Base-by-base conservation (phyloP, 306 rosid species). In the Prunus campanulata region DNA sequence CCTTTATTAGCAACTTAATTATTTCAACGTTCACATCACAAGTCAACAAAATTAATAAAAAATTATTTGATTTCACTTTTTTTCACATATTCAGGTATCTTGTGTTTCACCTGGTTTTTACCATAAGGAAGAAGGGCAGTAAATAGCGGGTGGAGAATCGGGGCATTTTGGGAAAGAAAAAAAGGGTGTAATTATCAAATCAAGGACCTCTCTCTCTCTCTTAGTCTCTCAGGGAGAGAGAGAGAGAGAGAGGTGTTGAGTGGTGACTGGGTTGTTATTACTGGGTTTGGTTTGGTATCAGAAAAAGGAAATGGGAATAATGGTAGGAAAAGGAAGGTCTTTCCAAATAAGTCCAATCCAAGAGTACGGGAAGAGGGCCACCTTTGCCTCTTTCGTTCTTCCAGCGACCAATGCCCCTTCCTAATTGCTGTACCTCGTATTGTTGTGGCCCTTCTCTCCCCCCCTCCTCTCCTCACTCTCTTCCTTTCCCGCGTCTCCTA, bases 341-440 rank as follows among this genome's bases (percentile, higher is more conserved):
- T 92, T 90, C 89, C 90, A 75, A 85, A 92, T 90, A 88, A 77
- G 93, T 90, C 92, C 86, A 87, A 90, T 90, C 97, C 97, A 92
- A 90, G 96, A 86, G 93, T 90, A 90, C 92, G 92, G 96, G 97
- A 88, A 75, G 92, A 86, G 91, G 92, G 88, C 93, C 90, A 84
- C 92, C 86, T 80, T 88, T 88, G 83, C 96, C 90, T 83, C 90
- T 86, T 87, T 87, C 74, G 93, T 84, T 79, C 79, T 55, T 75
- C 81, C 63, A 80, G 64, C 75, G 84, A 57, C 90, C 86, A 88
- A 85, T 90, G 79, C 76, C 88, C 79, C 87, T 79, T 82, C 79
- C 75, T 68, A 46, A 62, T 68, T 71, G 78, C 79, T 79, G 78
- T 90, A 79, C 97, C 97, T 90, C 97, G 95, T 91, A 86, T 91